Base-by-base conservation (phyloP, 441 rosid species). In the Melastoma candidum region DNA sequence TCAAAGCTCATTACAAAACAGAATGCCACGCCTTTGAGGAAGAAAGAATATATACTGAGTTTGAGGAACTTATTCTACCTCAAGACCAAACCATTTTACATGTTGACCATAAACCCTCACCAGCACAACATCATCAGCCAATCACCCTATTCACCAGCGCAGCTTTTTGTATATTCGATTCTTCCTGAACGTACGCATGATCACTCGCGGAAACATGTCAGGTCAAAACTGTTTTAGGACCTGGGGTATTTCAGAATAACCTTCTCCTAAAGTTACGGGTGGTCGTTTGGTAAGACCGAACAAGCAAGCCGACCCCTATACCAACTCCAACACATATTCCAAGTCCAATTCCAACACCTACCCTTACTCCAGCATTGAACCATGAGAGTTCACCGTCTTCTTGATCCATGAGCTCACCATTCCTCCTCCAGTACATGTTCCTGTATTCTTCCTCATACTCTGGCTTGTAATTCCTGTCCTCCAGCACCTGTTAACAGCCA, bases 351-450 rank as follows among this genome's bases (percentile, higher is more conserved):
- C 97, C 95, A 12, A 89, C 93, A 3, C 97, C 97, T 60, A 85
- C 97, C 51, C 95, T 75, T 32, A 88, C 95, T 10, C 97, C 97
- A 1, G 97, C 90, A 53, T 84, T 89, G 63, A 89, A 86, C 97
- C 94, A 90, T 27, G 90, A 80, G 47, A 90, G 82, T 67, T 86
- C 94, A 4, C 97, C 94, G 26, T 86, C 94, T 67, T 80, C 95
- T 2, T 68, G 67, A 7, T 79, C 90, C 58, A 77, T 63, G 53
- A 70, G 74, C 50, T 74, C 41, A 9, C 8, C 77, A 2, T 66
- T 76, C 55, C 84, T 71, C 74, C 81, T 71, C 95, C 95, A 80
- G 72, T 82, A 77, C 78, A 82, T 66, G 61, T 67, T 76, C 61
- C 69, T 56, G 53, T 79, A 77, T 52, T 78, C 78, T 69, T 80